Percentiles rank a stretch among this genome's conserved stretches.
Conservation (phyloP, 129 eudicot genomes). For the Erigeron canadensis region DNA sequence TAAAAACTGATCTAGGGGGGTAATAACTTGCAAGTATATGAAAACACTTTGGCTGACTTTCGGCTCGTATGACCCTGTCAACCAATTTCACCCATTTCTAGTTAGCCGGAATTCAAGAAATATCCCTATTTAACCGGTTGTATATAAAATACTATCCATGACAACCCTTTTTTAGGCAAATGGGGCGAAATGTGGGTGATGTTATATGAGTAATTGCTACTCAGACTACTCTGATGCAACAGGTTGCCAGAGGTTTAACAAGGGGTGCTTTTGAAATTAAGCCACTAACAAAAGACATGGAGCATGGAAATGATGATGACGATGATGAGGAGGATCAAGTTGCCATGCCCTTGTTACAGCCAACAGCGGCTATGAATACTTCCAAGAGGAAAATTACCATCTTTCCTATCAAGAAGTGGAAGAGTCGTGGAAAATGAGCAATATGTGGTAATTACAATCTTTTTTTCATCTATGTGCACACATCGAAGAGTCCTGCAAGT, state of each 20-base stretch:
- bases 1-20: too few species aligned
- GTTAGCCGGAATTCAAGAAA: background rate
- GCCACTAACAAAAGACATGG: conserved; percentile 46
- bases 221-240: conserved; percentile 22
- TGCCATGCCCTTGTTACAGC: conserved; percentile 30
- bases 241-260: conserved; percentile 83
- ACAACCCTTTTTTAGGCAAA: too few species aligned
- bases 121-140: background rate
- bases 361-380: conserved; percentile 19
- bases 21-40: background rate
- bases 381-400: conserved; percentile 52
- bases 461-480: background rate
- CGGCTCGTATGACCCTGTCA: background rate
- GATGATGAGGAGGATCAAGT: conserved; percentile 32
- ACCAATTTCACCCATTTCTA: background rate
- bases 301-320: conserved; percentile 13
- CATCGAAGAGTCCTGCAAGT: background rate
- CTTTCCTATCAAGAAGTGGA: conserved; percentile 74
- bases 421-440: conserved; percentile 34
- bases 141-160: background rate
- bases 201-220: background rate
- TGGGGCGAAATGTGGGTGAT: too few species aligned
- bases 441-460: background rate
- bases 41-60: background rate
- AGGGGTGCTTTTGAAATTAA: conserved; percentile 83